These are phyloP conservation scores for Apiosordaria backusii DNA, from an alignment of 495 filamentous ascomycete species.

Conservation along the genomic window DNA sequence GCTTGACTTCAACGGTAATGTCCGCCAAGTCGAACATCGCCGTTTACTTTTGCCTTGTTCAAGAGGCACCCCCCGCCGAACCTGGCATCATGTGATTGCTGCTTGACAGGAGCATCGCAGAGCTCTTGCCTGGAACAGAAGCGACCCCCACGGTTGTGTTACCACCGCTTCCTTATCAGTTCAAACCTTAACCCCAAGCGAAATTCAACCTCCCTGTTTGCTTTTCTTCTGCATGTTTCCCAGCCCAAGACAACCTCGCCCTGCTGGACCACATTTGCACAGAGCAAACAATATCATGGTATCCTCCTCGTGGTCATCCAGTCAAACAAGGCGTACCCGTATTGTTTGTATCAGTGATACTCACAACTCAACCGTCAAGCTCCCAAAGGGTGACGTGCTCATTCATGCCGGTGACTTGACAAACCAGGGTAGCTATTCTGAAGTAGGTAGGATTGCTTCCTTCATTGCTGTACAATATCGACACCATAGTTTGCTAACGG, in stretches of 20 bases:
- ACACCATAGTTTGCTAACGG: neutral
- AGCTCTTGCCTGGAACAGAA: neutral
- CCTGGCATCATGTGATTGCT: neutral
- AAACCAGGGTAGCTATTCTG: conserved; percentile 65
- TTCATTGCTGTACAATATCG: neutral
- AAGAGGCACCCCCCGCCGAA: too few relatives aligned
- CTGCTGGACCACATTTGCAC: too few relatives aligned
- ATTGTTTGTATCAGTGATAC: conserved; percentile 83
- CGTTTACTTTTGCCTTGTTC: neutral
- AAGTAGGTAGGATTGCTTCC: conserved; percentile 22
- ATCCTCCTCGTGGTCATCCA: conserved; percentile 7
- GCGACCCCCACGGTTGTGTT: too few relatives aligned
- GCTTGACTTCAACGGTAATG: neutral
- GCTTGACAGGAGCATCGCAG: neutral
- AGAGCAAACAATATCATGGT: neutral
- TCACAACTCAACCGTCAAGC: conserved; percentile 62
- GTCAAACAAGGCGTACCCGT: conserved; percentile 36
- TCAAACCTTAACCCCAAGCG: neutral
- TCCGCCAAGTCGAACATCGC: neutral
- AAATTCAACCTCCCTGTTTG: neutral
- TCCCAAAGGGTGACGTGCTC: conserved; percentile 82
- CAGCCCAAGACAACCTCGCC: too few relatives aligned
- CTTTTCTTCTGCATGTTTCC: too few relatives aligned
- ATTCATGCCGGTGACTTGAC: conserved; percentile 90
- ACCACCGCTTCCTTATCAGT: neutral